A percentile compares a stretch with the other conserved stretches of the same genome.
Evolutionary conservation across 495 filamentous ascomycete genomes (phyloP).

Genomic region (Rhizodiscina lignyota): DNA sequence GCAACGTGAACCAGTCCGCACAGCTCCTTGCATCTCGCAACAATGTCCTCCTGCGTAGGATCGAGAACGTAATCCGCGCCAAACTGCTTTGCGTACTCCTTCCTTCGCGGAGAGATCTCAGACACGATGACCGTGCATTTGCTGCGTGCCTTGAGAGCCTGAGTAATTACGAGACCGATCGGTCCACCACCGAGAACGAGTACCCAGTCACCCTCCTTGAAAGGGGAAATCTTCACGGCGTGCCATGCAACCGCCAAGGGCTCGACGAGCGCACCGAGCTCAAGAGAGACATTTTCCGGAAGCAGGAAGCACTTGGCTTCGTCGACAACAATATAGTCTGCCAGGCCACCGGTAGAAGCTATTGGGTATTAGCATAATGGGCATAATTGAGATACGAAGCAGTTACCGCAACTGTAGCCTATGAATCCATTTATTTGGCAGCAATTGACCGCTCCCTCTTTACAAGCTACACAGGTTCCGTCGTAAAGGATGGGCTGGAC

Average conservation of each 20-base stretch:
- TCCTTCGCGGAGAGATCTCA: slow-evolving; percentile 33
- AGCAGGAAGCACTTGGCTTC: slow-evolving; percentile 25
- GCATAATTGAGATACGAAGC: slow-evolving; percentile 1
- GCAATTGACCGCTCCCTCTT: slow-evolving; percentile 32
- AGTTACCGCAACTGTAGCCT: slow-evolving; percentile 38
- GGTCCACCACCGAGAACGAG: slow-evolving; percentile 45
- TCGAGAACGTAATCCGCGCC: slow-evolving; percentile 40
- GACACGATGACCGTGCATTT: slow-evolving; percentile 37
- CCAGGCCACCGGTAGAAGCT: slow-evolving; percentile 42
- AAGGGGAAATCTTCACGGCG: slow-evolving; percentile 37
- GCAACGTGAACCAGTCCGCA: slow-evolving; percentile 34
- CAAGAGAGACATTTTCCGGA: slow-evolving; percentile 31
- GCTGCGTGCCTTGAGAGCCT: slow-evolving; percentile 33
- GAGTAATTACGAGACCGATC: slow-evolving; percentile 44
- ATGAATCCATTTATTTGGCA: slow-evolving; percentile 44
- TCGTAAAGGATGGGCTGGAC: slow-evolving; percentile 45
- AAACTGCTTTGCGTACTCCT: slow-evolving; percentile 30
- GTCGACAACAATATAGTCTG: slow-evolving; percentile 37
- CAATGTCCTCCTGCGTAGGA: slow-evolving; percentile 34
- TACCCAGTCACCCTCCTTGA: slow-evolving; percentile 30
- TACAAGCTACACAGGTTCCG: slow-evolving; percentile 35
- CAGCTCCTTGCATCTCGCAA: slow-evolving; percentile 25
- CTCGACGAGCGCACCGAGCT: slow-evolving; percentile 40
- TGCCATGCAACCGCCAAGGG: slow-evolving; percentile 51
- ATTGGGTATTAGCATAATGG: too few relatives aligned